phyloP scores from a whole-genome alignment of 371 early-diverging fungal genomes.

The Mucor saturninus region DNA sequence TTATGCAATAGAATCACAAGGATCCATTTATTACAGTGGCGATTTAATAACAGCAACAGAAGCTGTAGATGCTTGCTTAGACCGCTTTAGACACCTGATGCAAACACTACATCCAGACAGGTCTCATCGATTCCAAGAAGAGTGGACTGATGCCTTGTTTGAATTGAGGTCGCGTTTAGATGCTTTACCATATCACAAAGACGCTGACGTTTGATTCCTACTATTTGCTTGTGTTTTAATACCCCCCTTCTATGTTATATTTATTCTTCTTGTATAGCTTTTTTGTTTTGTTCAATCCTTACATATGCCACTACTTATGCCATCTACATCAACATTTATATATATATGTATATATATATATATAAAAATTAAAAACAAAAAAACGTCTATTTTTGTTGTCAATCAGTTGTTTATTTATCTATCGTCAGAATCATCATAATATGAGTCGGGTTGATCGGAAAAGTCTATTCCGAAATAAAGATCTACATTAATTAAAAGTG shows the following conservation, averaged over 20 bases:
- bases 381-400: not conserved
- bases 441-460: too few relatives aligned
- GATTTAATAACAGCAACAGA: conserved; percentile 28
- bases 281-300: not conserved
- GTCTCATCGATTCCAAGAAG: conserved; percentile 26
- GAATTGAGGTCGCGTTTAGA: conserved; percentile 29
- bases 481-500: conserved; percentile 10
- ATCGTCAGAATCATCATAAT: too few relatives aligned
- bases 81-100: conserved; percentile 22
- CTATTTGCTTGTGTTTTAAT: too few relatives aligned
- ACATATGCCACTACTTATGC: not conserved
- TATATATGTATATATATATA: not conserved
- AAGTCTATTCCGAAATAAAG: not conserved
- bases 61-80: conserved; percentile 29
- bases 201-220: too few relatives aligned
- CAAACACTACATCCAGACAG: conserved; percentile 18
- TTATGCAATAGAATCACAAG: conserved; percentile 37
- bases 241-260: too few relatives aligned
- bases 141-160: conserved; percentile 32
- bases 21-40: conserved; percentile 36
- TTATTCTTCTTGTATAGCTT: too few relatives aligned
- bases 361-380: not conserved
- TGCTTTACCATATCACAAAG: conserved; percentile 14
- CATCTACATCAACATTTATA: not conserved
- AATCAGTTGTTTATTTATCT: not conserved